Conservation (phyloP, 345 rosid species). For the Lagerstroemia speciosa region DNA sequence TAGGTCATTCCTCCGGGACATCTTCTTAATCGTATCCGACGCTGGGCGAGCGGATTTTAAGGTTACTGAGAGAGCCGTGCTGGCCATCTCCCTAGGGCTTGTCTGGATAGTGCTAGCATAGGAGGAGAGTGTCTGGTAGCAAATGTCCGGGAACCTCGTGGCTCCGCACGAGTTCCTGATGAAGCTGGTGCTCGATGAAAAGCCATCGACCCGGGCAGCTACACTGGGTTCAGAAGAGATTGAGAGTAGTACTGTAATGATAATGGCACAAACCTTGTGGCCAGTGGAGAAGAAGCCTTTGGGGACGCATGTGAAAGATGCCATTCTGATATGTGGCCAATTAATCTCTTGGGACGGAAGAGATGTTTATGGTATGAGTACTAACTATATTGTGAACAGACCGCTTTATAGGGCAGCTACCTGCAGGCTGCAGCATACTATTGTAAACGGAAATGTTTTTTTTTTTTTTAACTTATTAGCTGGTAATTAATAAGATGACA, state of each 20-base stretch:
- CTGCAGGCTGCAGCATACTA: too few species aligned
- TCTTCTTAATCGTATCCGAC: constrained; percentile 9
- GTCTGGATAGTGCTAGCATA: constrained; percentile 20
- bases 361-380: too few species aligned
- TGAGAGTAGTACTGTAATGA: constrained; percentile 4
- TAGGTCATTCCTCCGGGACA: constrained; percentile 9
- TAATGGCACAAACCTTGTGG: background rate
- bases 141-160: constrained; percentile 28
- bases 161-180: constrained; percentile 27
- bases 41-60: constrained; percentile 12
- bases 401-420: background rate
- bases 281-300: background rate
- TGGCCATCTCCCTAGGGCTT: constrained; percentile 20
- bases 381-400: background rate
- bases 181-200: constrained; percentile 14
- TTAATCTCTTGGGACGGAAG: too few species aligned
- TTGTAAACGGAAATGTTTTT: too few species aligned
- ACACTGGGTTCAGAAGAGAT: constrained; percentile 1
- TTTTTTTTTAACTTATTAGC: too few species aligned
- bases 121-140: constrained; percentile 29
- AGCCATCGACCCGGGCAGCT: background rate
- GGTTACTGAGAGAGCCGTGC: constrained; percentile 23
- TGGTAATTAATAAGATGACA: too few species aligned
- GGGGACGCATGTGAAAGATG: background rate
- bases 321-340: constrained; percentile 5